Evolutionary conservation across 2,329 filamentous ascomycete genomes (phyloP).

Genomic region (Colletotrichum neosansevieriae): DNA sequence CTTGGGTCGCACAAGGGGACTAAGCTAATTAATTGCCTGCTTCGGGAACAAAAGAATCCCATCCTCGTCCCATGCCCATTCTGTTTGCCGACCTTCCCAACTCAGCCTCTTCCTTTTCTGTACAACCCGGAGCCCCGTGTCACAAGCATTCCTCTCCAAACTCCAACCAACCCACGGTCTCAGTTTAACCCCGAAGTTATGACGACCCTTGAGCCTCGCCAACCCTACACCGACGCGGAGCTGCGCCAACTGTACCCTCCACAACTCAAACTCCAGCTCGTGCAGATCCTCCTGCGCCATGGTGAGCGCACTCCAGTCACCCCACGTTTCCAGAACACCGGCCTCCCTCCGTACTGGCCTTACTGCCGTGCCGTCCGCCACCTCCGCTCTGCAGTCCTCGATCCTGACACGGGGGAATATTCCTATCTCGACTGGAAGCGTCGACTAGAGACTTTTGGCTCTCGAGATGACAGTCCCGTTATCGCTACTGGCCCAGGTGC

Average conservation of each 20-base stretch:
- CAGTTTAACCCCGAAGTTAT: constrained; percentile 60
- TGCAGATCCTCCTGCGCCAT: constrained; percentile 87
- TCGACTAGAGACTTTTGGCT: constrained; percentile 85
- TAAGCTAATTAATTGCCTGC: constrained; percentile 10
- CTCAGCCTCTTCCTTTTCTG: neutral
- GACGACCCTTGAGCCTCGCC: constrained; percentile 81
- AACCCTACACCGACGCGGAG: constrained; percentile 84
- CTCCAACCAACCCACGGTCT: constrained; percentile 6
- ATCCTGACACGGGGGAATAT: constrained; percentile 54
- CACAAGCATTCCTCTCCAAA: constrained; percentile 34
- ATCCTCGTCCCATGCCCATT: constrained; percentile 26
- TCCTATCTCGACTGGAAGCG: constrained; percentile 72
- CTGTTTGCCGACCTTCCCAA: constrained; percentile 16
- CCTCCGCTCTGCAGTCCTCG: constrained; percentile 68
- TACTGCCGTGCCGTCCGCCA: constrained; percentile 85
- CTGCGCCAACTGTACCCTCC: constrained; percentile 84
- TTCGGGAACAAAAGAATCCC: constrained; percentile 15
- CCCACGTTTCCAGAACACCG: constrained; percentile 86
- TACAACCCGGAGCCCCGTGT: constrained; percentile 8
- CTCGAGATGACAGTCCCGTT: constrained; percentile 72
- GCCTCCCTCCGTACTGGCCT: constrained; percentile 81
- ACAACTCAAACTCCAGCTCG: constrained; percentile 83
- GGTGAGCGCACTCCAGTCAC: constrained; percentile 87
- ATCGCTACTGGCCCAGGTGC: constrained; percentile 75
- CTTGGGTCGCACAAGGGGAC: constrained; percentile 1